Conservation (phyloP, 257 asterid species). For the Solanum clarkiae region DNA sequence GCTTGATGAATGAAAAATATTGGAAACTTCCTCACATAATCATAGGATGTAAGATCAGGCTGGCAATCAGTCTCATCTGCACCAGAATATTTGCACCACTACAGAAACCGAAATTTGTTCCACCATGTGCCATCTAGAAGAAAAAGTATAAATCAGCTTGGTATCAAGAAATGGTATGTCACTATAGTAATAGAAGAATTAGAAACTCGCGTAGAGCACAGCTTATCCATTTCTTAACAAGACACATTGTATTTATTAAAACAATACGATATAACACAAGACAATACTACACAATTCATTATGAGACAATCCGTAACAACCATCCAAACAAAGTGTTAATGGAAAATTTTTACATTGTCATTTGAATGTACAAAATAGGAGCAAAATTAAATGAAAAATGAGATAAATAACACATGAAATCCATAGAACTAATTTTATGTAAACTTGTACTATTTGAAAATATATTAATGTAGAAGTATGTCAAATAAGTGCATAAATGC, state of each 20-base stretch:
- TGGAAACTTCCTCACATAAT: constrained; percentile 57
- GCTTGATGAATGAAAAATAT: neutral
- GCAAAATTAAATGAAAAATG: no score
- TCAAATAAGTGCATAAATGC: no score
- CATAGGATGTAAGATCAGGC: constrained; percentile 94
- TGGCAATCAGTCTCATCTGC: constrained; percentile 57
- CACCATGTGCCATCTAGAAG: constrained; percentile 92
- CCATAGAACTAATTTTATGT: no score
- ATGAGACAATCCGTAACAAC: no score
- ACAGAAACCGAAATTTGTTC: constrained; percentile 88
- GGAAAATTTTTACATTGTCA: no score
- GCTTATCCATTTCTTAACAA: constrained; percentile 77
- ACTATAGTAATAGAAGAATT: constrained; percentile 7
- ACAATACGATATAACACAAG: no score
- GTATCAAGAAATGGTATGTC: constrained; percentile 1
- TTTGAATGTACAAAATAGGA: no score
- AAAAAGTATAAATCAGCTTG: neutral
- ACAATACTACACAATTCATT: no score
- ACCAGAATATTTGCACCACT: constrained; percentile 87
- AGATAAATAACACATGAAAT: no score
- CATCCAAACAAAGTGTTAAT: no score
- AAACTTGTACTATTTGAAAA: no score
- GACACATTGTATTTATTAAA: neutral
- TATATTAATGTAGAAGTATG: no score
- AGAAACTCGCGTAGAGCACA: constrained; percentile 71